Conservation (phyloP, 768 basidiomycete genomes). For the Kwoniella heveanensis region DNA sequence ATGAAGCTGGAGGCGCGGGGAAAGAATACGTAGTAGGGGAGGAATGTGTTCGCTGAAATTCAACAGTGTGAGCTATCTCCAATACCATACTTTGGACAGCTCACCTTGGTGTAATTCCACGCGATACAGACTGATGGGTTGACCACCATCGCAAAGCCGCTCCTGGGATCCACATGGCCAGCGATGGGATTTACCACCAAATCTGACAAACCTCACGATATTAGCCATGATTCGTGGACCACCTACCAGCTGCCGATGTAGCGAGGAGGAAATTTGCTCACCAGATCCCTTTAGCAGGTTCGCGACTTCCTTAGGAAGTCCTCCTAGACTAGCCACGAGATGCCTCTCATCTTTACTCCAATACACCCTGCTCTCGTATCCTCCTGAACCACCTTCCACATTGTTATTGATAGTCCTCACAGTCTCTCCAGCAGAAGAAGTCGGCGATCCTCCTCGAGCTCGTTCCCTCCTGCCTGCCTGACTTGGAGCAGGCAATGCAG, state of each 20-base stretch:
- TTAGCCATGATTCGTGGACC: no score
- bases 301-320: slow-evolving; percentile 40
- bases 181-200: slow-evolving; percentile 27
- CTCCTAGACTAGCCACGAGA: slow-evolving; percentile 31
- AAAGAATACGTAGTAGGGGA: slow-evolving; percentile 53
- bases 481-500: no score
- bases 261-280: no score
- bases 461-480: slow-evolving; percentile 14
- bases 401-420: slow-evolving; percentile 23
- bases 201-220: slow-evolving; percentile 16
- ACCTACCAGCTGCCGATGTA: no score
- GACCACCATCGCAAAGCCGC: slow-evolving; percentile 53
- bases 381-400: slow-evolving; percentile 26
- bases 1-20: slow-evolving; percentile 39
- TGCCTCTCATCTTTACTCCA: slow-evolving; percentile 39
- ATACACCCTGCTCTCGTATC: slow-evolving; percentile 20
- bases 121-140: slow-evolving; percentile 43
- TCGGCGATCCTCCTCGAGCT: slow-evolving; percentile 27
- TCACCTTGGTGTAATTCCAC: slow-evolving; percentile 55
- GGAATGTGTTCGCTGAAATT: slow-evolving; percentile 42
- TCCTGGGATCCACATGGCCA: slow-evolving; percentile 41
- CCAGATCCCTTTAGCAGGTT: slow-evolving; percentile 37
- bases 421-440: slow-evolving; percentile 45
- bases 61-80: no score
- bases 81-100: no score